These are phyloP conservation scores for Astraeus odoratus DNA, from an alignment of 768 basidiomycete genomes.

Conservation along the genomic window DNA sequence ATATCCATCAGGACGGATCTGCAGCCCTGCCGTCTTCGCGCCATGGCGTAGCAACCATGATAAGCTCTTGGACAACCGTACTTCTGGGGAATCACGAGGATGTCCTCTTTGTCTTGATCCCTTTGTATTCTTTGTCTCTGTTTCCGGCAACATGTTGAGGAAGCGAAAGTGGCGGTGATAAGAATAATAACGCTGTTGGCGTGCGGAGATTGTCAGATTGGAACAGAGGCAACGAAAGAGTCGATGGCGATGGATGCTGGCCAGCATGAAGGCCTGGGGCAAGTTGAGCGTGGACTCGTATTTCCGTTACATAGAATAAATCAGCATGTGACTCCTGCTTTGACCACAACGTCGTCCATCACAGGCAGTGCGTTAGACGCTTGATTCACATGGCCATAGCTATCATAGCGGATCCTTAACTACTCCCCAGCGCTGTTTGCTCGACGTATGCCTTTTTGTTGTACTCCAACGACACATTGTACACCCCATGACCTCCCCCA, in stretches of 20 bases:
- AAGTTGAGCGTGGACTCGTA: too few species aligned
- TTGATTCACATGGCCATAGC: too few species aligned
- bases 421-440: background rate
- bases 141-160: conserved; percentile 5
- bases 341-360: too few species aligned
- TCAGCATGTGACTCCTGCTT: too few species aligned
- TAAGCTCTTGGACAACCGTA: conserved; percentile 76
- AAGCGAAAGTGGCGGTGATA: background rate
- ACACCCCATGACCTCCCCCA: conserved; percentile 9
- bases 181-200: background rate
- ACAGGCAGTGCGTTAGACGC: too few species aligned
- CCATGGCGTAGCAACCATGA: conserved; percentile 92
- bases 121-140: conserved; percentile 5
- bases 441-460: background rate
- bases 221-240: background rate
- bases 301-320: too few species aligned
- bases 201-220: background rate
- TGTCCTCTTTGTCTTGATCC: conserved; percentile 48
- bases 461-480: conserved; percentile 1
- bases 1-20: conserved; percentile 81
- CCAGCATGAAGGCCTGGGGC: too few species aligned
- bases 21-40: conserved; percentile 65
- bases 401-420: too few species aligned
- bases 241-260: too few species aligned
- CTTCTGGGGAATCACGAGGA: conserved; percentile 57